These are phyloP conservation scores for Rosellinia necatrix DNA, from an alignment of 2,329 filamentous ascomycete genomes.

Conservation along the genomic window DNA sequence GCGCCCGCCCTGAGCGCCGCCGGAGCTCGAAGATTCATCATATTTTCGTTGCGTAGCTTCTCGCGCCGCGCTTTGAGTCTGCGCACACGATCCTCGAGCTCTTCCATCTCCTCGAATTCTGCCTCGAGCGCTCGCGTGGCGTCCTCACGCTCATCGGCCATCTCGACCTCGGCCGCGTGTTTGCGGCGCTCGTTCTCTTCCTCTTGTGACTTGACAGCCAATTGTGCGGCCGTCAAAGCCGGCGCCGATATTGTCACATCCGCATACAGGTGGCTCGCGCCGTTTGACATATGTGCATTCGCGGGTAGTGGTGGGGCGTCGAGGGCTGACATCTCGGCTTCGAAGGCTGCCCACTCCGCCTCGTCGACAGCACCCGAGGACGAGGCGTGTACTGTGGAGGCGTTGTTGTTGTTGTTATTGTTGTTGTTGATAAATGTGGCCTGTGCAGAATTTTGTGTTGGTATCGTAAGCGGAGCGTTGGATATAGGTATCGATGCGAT, in stretches of 20 bases:
- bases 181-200: slow-evolving; percentile 56
- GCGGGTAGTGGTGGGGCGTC: slow-evolving; percentile 29
- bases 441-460: slow-evolving; percentile 2
- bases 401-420: slow-evolving; percentile 1
- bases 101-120: slow-evolving; percentile 83
- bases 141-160: slow-evolving; percentile 75
- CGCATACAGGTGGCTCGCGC: slow-evolving; percentile 38
- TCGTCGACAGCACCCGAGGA: slow-evolving; percentile 62
- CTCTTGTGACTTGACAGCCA: slow-evolving; percentile 58
- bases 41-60: slow-evolving; percentile 55
- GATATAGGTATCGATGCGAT: slow-evolving; percentile 31
- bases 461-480: slow-evolving; percentile 28
- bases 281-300: not conserved
- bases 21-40: slow-evolving; percentile 35
- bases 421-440: slow-evolving; percentile 4
- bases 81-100: slow-evolving; percentile 72
- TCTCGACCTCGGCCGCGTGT: slow-evolving; percentile 58
- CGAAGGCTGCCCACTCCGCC: slow-evolving; percentile 84
- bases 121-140: slow-evolving; percentile 73
- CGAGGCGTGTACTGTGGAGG: slow-evolving; percentile 4
- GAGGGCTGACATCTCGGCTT: slow-evolving; percentile 72
- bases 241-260: slow-evolving; percentile 71
- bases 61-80: slow-evolving; percentile 73
- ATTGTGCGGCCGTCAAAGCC: slow-evolving; percentile 66
- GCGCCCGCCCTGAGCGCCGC: slow-evolving; percentile 35